Evolutionary conservation across 192 early-diverging fungal species (phyloP), one percentile per base, ranked within the genome.

Genomic region (Mortierella hygrophila): DNA sequence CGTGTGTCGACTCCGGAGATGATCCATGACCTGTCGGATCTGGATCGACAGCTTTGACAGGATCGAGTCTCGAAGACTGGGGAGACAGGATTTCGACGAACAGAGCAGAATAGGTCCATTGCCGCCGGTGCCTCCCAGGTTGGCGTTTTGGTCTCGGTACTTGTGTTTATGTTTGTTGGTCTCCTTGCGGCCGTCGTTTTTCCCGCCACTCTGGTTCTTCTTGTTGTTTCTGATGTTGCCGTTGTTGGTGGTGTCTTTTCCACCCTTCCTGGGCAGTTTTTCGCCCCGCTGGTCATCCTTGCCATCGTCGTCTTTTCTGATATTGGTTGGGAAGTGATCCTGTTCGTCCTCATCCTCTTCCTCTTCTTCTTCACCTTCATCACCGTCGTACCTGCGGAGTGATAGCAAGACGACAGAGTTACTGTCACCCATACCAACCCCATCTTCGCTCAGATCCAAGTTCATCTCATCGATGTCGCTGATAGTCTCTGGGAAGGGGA

Each of bases 91-190:
- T 21, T 52, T 32, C 8, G 82, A 78, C 26, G 82, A 78, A 40
- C 82, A 83, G 18, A 78, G 71, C 18, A 83, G 20, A 35, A 74
- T 78, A n/a, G 82, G 82, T 0, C 80, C 80, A n/a, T 76, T 77
- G 8, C 75, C 71, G 42, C 76, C 76, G 2, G 71, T 77, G 35
- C 82, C 52, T 40, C 60, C 70, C 0, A 82, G 55, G 57, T 78
- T 83, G 26, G 75, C 42, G 54, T 82, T 82, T 11, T 54, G 60
- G 38, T 72, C 40, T 21, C 44, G 72, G 37, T 69, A 8, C 10
- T 60, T 21, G 47, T 49, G 32, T 11, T 49, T 70, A 16, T 42
- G 18, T 35, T 57, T 60, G 11, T 60, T 29, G 47, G 10, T 77
- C 0, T 49, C 68, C 44, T 21, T 37, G 23, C 26, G 16, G 70